Base-by-base conservation (phyloP, 768 basidiomycete species). In the Hemileccinum rubropunctum region DNA sequence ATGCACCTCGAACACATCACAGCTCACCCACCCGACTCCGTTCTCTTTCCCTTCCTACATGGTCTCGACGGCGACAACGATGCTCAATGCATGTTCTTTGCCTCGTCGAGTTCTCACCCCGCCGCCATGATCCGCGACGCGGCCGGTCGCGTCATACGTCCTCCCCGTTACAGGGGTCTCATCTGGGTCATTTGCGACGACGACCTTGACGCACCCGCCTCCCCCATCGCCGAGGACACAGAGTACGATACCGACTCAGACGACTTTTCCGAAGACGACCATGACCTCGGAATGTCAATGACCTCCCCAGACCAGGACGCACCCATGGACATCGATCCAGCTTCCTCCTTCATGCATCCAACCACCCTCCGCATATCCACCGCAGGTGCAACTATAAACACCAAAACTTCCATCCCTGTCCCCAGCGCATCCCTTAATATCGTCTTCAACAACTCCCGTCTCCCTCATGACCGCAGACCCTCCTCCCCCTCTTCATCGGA, bases 31-130 rank as follows among this genome's bases (percentile, higher is more conserved):
- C 86, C 87, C 0, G 92, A 95, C 71, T 74, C 77, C 35, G 77
- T 86, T 58, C 80, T 94, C 50, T 95, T 95, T 65, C 92, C 92
- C 1, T 95, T 93, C 71, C 71, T 92, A 14, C 92, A 94, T 60
- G 89, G 91, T 38, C 75, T 94, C 52, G 91, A 94, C 60, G 85
- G 89, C 55, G 77, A 84, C 51, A 91, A 91, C 62, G 69, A 79
- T 14, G 82, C 84, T 0, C 91, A 92, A 71, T 90, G 88, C 60
- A 75, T 78, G 18, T 94, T 94, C 76, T 95, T 95, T 63, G 76
- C 80, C 1, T 48, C 56, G 6, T 23, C 23, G 23, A n/a, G 18
- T 7, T 26, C n/a, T 0, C 56, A 61, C 8, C 58, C 62, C 3
- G 53, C 65, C 0, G 56, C 48, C 23, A 63, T 66, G 64, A 30